These are phyloP conservation scores for Cladorrhinum sp. DNA, from an alignment of 2,329 filamentous ascomycete genomes.

Conservation along the genomic window DNA sequence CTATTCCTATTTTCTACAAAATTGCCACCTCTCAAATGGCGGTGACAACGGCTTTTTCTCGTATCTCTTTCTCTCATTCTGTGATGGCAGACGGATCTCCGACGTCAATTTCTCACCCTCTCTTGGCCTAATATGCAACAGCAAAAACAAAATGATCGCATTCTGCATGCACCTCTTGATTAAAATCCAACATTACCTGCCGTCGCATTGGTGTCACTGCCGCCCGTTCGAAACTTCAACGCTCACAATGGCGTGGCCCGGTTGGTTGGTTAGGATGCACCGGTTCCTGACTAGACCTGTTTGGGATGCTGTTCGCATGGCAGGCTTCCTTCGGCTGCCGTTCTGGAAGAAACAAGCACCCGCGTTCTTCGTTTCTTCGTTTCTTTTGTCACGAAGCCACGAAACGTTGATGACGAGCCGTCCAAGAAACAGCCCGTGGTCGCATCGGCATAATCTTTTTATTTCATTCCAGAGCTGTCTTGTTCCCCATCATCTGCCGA, in stretches of 20 bases:
- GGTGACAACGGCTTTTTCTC: neutral
- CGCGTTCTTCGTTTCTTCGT: neutral
- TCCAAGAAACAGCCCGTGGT: neutral
- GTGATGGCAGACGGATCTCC: too few species aligned
- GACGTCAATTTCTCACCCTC: neutral
- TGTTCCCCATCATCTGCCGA: neutral
- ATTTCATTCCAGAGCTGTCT: too few species aligned
- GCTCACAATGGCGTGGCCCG: neutral
- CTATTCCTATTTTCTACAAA: neutral
- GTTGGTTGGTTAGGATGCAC: neutral
- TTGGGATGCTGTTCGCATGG: slow-evolving; percentile 1
- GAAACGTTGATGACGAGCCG: neutral
- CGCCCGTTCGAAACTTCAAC: neutral
- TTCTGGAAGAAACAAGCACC: neutral
- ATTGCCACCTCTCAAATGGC: neutral
- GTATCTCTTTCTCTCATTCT: neutral
- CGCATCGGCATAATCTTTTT: neutral
- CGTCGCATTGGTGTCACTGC: slow-evolving; percentile 2
- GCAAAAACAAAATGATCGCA: neutral
- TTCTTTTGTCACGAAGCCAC: neutral
- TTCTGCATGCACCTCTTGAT: neutral
- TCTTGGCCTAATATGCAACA: neutral
- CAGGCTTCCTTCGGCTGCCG: neutral
- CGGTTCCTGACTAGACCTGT: slow-evolving; percentile 17
- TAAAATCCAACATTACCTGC: neutral